These are phyloP conservation scores for Coemansia asiatica DNA, from an alignment of 192 early-diverging fungal species.

Conservation along the genomic window DNA sequence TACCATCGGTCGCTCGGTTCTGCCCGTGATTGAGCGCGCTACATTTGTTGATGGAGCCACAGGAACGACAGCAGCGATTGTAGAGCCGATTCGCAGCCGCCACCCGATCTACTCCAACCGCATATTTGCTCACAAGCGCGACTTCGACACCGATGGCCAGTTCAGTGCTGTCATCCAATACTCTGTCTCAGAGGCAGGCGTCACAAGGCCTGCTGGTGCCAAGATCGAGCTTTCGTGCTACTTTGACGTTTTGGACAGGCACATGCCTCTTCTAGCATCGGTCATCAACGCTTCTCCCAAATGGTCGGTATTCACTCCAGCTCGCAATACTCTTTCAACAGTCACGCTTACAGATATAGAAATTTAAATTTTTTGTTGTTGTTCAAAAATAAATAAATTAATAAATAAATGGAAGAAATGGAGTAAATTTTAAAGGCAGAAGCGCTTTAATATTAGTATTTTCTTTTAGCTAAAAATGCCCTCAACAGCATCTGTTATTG, in stretches of 20 bases:
- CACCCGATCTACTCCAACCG: slow-evolving; percentile 38
- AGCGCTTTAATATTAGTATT: background rate
- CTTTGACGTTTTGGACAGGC: slow-evolving; percentile 44
- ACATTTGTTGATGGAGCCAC: slow-evolving; percentile 23
- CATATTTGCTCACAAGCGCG: slow-evolving; percentile 41
- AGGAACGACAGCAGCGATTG: slow-evolving; percentile 12
- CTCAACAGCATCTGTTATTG: slow-evolving; percentile 33
- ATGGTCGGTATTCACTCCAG: slow-evolving; percentile 40
- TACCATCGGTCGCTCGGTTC: slow-evolving; percentile 20
- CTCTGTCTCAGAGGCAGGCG: slow-evolving; percentile 21
- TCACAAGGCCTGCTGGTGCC: slow-evolving; percentile 13
- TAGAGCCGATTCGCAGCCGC: slow-evolving; percentile 26
- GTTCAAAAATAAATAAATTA: background rate
- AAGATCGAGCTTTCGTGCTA: slow-evolving; percentile 46
- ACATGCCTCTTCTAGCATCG: slow-evolving; percentile 37
- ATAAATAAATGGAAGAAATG: too few species aligned
- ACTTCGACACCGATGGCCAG: slow-evolving; percentile 21
- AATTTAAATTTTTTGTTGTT: slow-evolving; percentile 14
- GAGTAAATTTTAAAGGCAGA: too few species aligned
- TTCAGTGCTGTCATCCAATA: slow-evolving; percentile 41
- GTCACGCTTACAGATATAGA: slow-evolving; percentile 33
- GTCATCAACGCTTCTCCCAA: slow-evolving; percentile 26
- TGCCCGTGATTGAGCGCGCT: slow-evolving; percentile 49
- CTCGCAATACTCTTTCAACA: slow-evolving; percentile 41
- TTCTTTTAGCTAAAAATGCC: slow-evolving; percentile 25